These are phyloP conservation scores for Boletellus deceptivus DNA, from an alignment of 1,284 basidiomycete genomes.

Conservation along the genomic window DNA sequence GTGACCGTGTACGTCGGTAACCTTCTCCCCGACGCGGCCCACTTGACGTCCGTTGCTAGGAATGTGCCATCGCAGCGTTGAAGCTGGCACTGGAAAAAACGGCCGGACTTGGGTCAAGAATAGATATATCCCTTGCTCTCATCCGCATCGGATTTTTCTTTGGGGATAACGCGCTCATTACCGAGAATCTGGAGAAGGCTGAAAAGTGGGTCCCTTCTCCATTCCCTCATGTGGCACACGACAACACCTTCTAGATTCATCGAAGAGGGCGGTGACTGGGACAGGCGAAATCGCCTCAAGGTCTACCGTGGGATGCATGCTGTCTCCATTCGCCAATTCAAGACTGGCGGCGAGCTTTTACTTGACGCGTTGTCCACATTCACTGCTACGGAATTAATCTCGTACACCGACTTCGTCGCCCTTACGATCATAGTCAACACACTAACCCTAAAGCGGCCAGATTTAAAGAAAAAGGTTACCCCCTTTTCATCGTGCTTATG, in stretches of 20 bases:
- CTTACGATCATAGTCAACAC: slow-evolving; percentile 82
- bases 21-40: neutral
- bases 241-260: slow-evolving; percentile 60
- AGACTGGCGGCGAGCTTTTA: slow-evolving; percentile 71
- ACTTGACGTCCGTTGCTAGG: slow-evolving; percentile 40
- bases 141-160: slow-evolving; percentile 93
- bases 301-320: slow-evolving; percentile 91
- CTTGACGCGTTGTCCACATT: slow-evolving; percentile 93
- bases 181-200: slow-evolving; percentile 74
- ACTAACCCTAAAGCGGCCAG: slow-evolving; percentile 78
- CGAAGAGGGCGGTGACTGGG: slow-evolving; percentile 98
- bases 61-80: slow-evolving; percentile 76
- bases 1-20: slow-evolving; percentile 71
- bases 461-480: slow-evolving; percentile 89
- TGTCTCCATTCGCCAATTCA: slow-evolving; percentile 84
- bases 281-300: slow-evolving; percentile 93
- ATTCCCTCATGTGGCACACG: neutral
- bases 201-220: slow-evolving; percentile 57
- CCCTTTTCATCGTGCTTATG: neutral
- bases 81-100: slow-evolving; percentile 89
- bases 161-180: slow-evolving; percentile 76
- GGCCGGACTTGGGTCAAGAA: slow-evolving; percentile 88
- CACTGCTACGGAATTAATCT: slow-evolving; percentile 87
- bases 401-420: slow-evolving; percentile 90
- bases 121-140: slow-evolving; percentile 89